Percentiles rank a stretch among this genome's conserved stretches.
phyloP scores from a whole-genome alignment of 495 filamentous ascomycete species.

The Viridothelium virens region DNA sequence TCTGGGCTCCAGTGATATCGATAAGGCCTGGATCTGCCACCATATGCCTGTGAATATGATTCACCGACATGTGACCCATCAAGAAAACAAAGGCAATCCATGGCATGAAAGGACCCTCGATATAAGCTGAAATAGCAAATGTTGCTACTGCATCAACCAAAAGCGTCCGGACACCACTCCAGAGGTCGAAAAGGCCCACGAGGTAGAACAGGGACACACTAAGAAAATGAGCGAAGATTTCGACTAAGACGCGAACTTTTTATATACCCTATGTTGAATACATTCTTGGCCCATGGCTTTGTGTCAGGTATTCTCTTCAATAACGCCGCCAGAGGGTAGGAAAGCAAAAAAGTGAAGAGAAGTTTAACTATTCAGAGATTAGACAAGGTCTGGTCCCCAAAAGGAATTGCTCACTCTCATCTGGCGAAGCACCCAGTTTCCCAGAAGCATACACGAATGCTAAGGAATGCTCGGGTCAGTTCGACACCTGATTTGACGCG shows the following conservation, averaged over 20 bases:
- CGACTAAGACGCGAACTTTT: background rate
- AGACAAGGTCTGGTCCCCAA: constrained; percentile 16
- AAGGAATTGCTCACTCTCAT: constrained; percentile 61
- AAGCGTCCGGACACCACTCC: constrained; percentile 75
- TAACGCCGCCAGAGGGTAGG: constrained; percentile 82
- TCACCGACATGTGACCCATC: constrained; percentile 92
- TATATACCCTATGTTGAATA: constrained; percentile 68
- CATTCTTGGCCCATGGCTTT: constrained; percentile 79
- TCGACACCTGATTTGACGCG: background rate
- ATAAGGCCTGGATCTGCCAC: constrained; percentile 53
- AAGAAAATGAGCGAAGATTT: constrained; percentile 7
- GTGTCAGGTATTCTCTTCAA: constrained; percentile 86
- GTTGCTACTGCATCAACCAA: constrained; percentile 68
- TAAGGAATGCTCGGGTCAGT: constrained; percentile 32
- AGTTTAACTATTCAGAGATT: constrained; percentile 65
- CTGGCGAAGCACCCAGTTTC: constrained; percentile 65
- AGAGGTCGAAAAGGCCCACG: constrained; percentile 89
- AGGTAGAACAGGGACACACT: constrained; percentile 81
- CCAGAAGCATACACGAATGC: constrained; percentile 63
- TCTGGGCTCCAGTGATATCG: constrained; percentile 88
- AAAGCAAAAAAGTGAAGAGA: constrained; percentile 81
- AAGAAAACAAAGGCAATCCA: constrained; percentile 92
- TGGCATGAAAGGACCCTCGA: constrained; percentile 93
- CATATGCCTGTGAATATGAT: constrained; percentile 75
- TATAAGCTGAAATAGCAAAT: constrained; percentile 75